Evolutionary conservation across 805 yeast species (phyloP), one percentile per base, ranked within the genome.

Genomic region (Blastobotrys peoriensis): DNA sequence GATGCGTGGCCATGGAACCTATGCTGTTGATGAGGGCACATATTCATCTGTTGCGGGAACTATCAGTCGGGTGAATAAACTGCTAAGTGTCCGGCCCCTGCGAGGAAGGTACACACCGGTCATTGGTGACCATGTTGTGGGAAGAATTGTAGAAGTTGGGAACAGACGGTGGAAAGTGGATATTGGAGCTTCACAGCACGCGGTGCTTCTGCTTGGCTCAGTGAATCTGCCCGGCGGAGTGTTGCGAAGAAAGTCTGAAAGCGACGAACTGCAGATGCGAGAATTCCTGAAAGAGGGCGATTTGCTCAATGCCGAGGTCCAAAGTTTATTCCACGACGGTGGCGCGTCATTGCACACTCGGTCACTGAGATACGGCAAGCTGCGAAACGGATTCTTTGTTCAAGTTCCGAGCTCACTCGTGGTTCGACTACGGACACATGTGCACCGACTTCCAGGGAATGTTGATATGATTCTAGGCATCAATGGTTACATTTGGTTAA

Each of bases 1-100:
- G 97, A 93, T 93, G 98, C 78, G 95, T 59, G 98, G 98, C 23
- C 98, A 91, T 60, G 98, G 98, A 4, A 93, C 98, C 0, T 93
- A 87, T 62, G 78, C 81, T 53, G 66, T 83, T 33, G 79, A 78
- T 27, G 83, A 82, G 52, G 70, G 74, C 54, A 87, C 96, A 0
- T 87, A 77, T 62, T 83, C 96, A 2, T 83, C 97, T 0, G 96
- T 91, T 4, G 96, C 96, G 0, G 99, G 99, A 3, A 79, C 81
- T 8, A 81, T 93, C 3, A 76, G 85, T 1, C 74, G 91, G 50
- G 96, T 89, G 43, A 93, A 93, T 63, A 79, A 89, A 56, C 71
- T 93, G 47, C 71, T 93, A 46, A 81, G 89, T 57, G 98, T 93
- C 16, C 67, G 78, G 22, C 95, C 98, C 3, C 73, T 91, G 48